These are phyloP conservation scores for Staphylotrichum tortipilum DNA, from an alignment of 495 filamentous ascomycete species.

Conservation along the genomic window DNA sequence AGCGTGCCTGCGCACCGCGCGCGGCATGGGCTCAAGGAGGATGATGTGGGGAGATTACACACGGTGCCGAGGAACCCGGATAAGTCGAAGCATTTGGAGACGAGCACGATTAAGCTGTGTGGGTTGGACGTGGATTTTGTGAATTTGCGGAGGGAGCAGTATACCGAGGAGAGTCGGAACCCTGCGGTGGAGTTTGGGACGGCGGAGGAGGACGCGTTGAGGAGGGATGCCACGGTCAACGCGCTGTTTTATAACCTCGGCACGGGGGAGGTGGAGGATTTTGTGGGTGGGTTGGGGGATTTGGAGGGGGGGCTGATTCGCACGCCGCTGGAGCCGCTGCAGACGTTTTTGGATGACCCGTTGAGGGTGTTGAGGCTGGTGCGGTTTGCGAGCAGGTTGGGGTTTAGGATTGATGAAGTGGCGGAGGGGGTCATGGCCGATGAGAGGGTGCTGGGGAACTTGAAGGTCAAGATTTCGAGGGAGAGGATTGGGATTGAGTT, in stretches of 20 bases:
- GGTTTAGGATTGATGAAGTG: conserved; percentile 62
- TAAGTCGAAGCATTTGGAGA: conserved; percentile 96
- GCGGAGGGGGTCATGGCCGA: conserved; percentile 69
- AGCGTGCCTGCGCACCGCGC: conserved; percentile 32
- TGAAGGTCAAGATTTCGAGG: conserved; percentile 85
- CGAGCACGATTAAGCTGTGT: conserved; percentile 75
- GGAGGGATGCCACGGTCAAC: conserved; percentile 90
- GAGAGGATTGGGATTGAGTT: conserved; percentile 78
- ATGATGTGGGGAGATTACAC: conserved; percentile 57
- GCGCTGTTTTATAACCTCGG: conserved; percentile 94
- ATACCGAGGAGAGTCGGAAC: conserved; percentile 75
- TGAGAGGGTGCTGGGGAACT: conserved; percentile 57
- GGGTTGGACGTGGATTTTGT: conserved; percentile 90
- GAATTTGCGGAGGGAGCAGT: conserved; percentile 87
- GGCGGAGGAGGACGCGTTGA: conserved; percentile 77
- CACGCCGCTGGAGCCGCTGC: conserved; percentile 79
- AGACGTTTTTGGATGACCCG: conserved; percentile 94
- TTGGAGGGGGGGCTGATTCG: conserved; percentile 63
- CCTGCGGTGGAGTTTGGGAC: conserved; percentile 92
- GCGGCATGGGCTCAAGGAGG: conserved; percentile 38
- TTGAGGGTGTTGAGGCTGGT: conserved; percentile 82
- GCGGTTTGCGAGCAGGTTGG: conserved; percentile 78
- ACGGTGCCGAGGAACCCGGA: conserved; percentile 87
- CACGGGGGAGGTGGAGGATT: conserved; percentile 69
- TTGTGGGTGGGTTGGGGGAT: conserved; percentile 70